Evolutionary conservation across 805 yeast species (phyloP), one percentile per base, ranked within the genome.

Genomic region (Ogataea haglerorum): DNA sequence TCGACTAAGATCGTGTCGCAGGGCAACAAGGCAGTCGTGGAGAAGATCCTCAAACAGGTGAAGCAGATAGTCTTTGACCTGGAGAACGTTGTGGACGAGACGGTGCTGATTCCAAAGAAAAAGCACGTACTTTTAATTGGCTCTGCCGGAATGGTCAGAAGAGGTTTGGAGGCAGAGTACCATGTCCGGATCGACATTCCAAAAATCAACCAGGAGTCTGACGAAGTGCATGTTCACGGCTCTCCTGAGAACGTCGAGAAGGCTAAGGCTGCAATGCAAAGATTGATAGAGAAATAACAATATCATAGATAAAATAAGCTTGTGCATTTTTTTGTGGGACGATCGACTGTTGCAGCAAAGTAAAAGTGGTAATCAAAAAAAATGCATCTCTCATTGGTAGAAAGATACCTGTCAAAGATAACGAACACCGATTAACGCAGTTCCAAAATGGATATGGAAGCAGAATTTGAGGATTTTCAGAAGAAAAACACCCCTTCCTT

Each of bases 71-170:
- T 89, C 34, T 70, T 67, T 14, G 80, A 76, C 25, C 77, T 76
- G 48, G 88, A 87, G 60, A 78, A 77, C 38, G 65, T 80, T 35
- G 66, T 73, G 36, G 64, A 69, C 28, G 82, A 71, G 48, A 72
- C 68, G 27, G 52, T 73, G 42, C 78, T 70, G 12, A 70, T 91
- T 53, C 78, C 93, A 29, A 78, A 79, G 58, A 83, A 79, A 44
- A 83, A 82, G 57, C 91, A 86, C 54, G 76, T 87, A 53, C 71
- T 78, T 8, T 57, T 91, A 37, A 78, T 91, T 61, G 98, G 98
- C 28, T 80, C 88, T 27, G 79, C 80, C 43, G 97, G 98, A 31
- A 56, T 78, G 10, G 73, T 75, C 43, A 86, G 91, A 64, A 82
- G 83, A 51, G 69, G 76, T 9, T 62, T 88, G 48, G 91, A 88